Evolutionary conservation across 1,284 basidiomycete species (phyloP), one percentile per base, ranked within the genome.

Genomic region (Tetrapyrgos nigripes): DNA sequence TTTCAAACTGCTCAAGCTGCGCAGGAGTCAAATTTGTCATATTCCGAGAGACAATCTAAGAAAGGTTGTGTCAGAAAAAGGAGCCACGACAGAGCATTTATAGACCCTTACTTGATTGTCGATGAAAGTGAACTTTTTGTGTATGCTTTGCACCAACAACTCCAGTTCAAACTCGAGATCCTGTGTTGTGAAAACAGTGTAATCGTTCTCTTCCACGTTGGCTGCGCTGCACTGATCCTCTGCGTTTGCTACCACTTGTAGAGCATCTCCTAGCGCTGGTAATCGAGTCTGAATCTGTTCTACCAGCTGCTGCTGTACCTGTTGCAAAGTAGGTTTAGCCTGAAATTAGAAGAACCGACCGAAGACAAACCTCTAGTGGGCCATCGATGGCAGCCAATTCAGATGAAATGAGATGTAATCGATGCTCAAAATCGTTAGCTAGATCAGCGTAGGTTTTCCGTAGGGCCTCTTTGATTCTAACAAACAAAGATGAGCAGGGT

Each of bases 151-250:
- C 51, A 87, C 84, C 10, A 97, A 83, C 13, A 96, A 81, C 70
- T 92, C 91, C 1, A 96, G 82, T 76, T 98, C 97, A 66, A 96
- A 97, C 59, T 89, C 87, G 23, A 98, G 82, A 73, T 98, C 97
- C 70, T 96, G 93, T 64, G 85, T 86, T 1, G 93, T 96, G 68
- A 96, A 92, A 14, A 97, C 87, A 0, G 96, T 98, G 69, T 97
- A 94, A 72, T 98, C 96, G 72, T 98, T 98, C 74, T 98, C 97
- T 70, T 98, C 97, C 3, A 98, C 91, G 66, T 96, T 98, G 19
- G 96, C 96, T n/a, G 89, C 87, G 3, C 78, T 76, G 70, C 96
- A 98, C 57, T 91, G 91, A 9, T 83, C 80, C 67, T 97, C 93
- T 1, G 85, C 89, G 3, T 72, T 77, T 1, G 79, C 79, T 10